Evolutionary conservation across 768 basidiomycete genomes (phyloP).

Genomic region (Clathrus columnatus): DNA sequence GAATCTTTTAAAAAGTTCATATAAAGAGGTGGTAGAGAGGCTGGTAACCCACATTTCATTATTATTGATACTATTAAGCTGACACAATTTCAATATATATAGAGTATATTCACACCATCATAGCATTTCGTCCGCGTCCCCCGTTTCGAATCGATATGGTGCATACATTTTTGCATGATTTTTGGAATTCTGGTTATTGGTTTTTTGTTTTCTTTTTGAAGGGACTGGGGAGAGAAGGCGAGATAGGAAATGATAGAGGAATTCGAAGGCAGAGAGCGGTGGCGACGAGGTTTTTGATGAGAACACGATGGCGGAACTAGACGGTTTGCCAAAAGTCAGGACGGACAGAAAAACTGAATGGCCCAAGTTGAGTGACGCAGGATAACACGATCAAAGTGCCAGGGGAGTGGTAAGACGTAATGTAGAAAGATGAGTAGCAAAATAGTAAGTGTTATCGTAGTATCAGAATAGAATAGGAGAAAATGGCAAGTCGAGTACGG

Average conservation of each 20-base stretch:
- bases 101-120: too few relatives aligned
- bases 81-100: too few relatives aligned
- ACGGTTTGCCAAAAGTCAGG: neutral
- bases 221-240: neutral
- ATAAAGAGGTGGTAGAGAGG: too few relatives aligned
- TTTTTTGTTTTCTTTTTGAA: too few relatives aligned
- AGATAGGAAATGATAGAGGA: neutral
- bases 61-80: too few relatives aligned
- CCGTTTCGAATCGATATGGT: too few relatives aligned
- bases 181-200: too few relatives aligned
- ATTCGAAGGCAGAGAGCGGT: neutral
- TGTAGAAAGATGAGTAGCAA: neutral
- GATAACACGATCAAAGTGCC: neutral
- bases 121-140: too few relatives aligned
- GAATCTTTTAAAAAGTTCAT: too few relatives aligned
- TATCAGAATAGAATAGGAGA: neutral
- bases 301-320: neutral
- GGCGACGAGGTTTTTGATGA: neutral
- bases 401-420: neutral
- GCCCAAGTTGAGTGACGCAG: neutral
- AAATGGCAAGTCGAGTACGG: neutral
- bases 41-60: too few relatives aligned
- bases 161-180: too few relatives aligned
- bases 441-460: neutral
- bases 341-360: neutral